phyloP scores from a whole-genome alignment of 495 filamentous ascomycete species.

The Xylaria sp. region DNA sequence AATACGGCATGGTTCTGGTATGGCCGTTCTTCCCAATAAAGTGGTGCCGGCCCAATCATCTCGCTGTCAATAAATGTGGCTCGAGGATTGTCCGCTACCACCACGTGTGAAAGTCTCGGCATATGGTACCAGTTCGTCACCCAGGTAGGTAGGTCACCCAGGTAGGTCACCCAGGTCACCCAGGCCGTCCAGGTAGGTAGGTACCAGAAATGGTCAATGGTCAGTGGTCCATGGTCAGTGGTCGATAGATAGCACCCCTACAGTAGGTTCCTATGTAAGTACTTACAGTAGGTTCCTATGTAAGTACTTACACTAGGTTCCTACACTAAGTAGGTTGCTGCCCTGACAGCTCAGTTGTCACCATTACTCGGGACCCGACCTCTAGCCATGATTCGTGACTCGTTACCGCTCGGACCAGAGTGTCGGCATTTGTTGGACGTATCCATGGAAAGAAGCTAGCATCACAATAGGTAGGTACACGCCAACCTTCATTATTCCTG shows the following conservation, averaged over 20 bases:
- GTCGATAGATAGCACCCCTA: slow-evolving; percentile 6
- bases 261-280: too few relatives aligned
- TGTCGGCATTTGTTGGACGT: not conserved
- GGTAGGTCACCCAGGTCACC: too few relatives aligned
- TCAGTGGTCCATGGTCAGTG: too few relatives aligned
- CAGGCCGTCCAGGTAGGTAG: too few relatives aligned
- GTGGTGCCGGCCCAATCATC: slow-evolving; percentile 8
- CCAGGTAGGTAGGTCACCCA: too few relatives aligned
- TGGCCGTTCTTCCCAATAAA: slow-evolving; percentile 4
- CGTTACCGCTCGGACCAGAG: not conserved
- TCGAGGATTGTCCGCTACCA: slow-evolving; percentile 14
- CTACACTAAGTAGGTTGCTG: too few relatives aligned
- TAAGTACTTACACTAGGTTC: too few relatives aligned
- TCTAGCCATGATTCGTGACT: not conserved
- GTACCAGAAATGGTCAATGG: too few relatives aligned
- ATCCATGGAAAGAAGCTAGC: slow-evolving; percentile 10
- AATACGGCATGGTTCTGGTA: slow-evolving; percentile 11
- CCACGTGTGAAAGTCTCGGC: slow-evolving; percentile 28
- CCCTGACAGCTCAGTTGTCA: not conserved
- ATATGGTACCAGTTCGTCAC: slow-evolving; percentile 2
- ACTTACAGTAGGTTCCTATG: too few relatives aligned
- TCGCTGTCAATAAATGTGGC: not conserved
- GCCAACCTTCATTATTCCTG: not conserved
- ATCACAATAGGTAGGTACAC: slow-evolving; percentile 7
- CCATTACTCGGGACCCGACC: slow-evolving; percentile 5